Percentiles rank a stretch among this genome's conserved stretches.
Conservation (phyloP, 352 stramenopile species). For the Globisporangium camurandrum region DNA sequence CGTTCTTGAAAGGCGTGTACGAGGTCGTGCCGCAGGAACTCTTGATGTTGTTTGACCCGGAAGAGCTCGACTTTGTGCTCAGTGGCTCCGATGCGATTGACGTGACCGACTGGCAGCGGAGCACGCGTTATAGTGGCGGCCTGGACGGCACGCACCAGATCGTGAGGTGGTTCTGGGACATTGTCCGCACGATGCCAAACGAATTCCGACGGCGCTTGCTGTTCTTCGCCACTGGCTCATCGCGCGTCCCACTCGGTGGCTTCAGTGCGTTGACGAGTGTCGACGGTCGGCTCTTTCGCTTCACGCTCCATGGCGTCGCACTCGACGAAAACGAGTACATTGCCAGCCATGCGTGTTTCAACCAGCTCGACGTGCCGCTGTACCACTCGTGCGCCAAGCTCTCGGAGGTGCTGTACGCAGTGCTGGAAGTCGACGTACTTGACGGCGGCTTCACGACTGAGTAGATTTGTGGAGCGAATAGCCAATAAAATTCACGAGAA, state of each 20-base stretch:
- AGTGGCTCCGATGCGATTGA: conserved; percentile 76
- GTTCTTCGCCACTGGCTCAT: neutral
- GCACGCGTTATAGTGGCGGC: neutral
- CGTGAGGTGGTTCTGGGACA: neutral
- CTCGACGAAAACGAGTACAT: too few species aligned
- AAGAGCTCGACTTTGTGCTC: conserved; percentile 79
- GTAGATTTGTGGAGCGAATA: too few species aligned
- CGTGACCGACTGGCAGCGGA: neutral
- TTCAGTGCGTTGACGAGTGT: neutral
- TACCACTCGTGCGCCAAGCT: conserved; percentile 87
- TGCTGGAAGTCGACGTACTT: conserved; percentile 44
- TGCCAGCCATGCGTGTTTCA: conserved; percentile 7
- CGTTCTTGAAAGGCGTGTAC: conserved; percentile 90
- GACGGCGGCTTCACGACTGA: conserved; percentile 41
- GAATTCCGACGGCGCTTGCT: too few species aligned
- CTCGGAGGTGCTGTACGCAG: conserved; percentile 41
- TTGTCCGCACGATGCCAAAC: too few species aligned
- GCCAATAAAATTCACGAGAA: too few species aligned
- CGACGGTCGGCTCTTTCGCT: too few species aligned
- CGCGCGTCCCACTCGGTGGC: neutral
- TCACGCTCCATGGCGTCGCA: too few species aligned
- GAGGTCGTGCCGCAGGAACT: conserved; percentile 90
- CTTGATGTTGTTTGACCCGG: conserved; percentile 92
- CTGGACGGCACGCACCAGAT: neutral
- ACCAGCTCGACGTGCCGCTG: conserved; percentile 90